Conservation (phyloP, 176 grass and related monocot species). For the Tuctoria greenei region DNA sequence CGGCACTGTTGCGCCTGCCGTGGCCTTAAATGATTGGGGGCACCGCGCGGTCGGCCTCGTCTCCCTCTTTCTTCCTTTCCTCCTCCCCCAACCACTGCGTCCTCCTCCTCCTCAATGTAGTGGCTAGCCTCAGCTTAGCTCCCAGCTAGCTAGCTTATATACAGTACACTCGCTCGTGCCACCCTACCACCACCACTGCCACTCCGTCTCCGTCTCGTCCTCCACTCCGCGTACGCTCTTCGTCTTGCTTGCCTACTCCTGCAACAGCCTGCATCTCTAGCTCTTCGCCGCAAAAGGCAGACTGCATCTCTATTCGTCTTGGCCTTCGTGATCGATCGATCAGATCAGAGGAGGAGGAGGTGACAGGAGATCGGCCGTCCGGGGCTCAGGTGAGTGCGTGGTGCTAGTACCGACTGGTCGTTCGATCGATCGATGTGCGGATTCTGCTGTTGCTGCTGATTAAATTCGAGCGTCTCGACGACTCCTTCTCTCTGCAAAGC, state of each 20-base stretch:
- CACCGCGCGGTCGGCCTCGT: background rate
- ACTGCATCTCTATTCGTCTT: background rate
- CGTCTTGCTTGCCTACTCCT: background rate
- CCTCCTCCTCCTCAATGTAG: conserved; percentile 1
- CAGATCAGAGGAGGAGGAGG: background rate
- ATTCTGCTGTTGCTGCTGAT: background rate
- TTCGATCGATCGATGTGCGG: background rate
- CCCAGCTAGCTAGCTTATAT: background rate
- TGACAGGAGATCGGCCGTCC: background rate
- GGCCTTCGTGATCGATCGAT: background rate
- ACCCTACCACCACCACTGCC: background rate
- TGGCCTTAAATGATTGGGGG: conserved; percentile 37
- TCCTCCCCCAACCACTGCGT: background rate
- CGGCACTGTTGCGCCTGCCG: conserved; percentile 31
- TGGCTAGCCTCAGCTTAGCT: background rate
- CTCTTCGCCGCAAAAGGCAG: conserved; percentile 1
- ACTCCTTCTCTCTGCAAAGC: background rate
- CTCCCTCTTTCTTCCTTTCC: background rate
- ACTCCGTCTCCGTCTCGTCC: background rate
- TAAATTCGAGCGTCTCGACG: background rate
- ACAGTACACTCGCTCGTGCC: background rate
- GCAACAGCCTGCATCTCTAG: background rate
- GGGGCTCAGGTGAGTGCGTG: conserved; percentile 27
- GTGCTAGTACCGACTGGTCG: background rate
- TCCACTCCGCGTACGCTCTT: background rate